Percentiles rank a stretch among this genome's conserved stretches.
Conservation (phyloP, 176 grass and related monocot species). For the Bothriochloa decipiens region DNA sequence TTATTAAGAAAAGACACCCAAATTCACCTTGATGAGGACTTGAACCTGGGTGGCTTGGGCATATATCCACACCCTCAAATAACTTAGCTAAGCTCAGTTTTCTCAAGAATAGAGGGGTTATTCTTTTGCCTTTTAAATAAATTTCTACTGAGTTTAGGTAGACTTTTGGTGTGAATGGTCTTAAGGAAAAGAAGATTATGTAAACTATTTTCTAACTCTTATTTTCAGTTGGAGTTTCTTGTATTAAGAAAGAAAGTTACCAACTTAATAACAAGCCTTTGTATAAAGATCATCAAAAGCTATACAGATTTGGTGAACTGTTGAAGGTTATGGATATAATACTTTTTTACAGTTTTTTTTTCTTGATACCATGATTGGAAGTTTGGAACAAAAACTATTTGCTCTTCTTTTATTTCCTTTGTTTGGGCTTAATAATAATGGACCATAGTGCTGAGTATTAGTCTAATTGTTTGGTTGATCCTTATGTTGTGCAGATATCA, state of each 20-base stretch:
- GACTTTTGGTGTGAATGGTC: background rate
- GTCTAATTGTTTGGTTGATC: slow-evolving; percentile 39
- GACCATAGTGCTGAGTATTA: slow-evolving; percentile 11
- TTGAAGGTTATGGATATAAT: slow-evolving; percentile 8
- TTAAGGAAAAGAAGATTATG: too few relatives aligned
- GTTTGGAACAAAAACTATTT: background rate
- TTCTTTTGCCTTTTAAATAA: background rate
- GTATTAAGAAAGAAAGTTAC: slow-evolving; percentile 9
- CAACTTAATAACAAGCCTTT: background rate
- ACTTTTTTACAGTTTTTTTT: background rate
- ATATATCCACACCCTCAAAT: background rate
- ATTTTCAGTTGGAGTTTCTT: background rate
- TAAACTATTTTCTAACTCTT: background rate
- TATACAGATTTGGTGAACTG: slow-evolving; percentile 8
- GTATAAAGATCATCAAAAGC: slow-evolving; percentile 15
- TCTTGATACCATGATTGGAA: background rate
- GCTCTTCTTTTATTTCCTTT: background rate
- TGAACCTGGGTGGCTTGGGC: background rate
- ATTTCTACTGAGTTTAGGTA: background rate
- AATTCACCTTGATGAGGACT: too few relatives aligned
- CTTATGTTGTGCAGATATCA: slow-evolving; percentile 76
- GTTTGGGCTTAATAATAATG: background rate
- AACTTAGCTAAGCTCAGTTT: background rate
- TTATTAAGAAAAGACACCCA: too few relatives aligned
- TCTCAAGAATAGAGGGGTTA: background rate